Evolutionary conservation across 331 rosid genomes (phyloP).

Genomic region (Acacia concinna): DNA sequence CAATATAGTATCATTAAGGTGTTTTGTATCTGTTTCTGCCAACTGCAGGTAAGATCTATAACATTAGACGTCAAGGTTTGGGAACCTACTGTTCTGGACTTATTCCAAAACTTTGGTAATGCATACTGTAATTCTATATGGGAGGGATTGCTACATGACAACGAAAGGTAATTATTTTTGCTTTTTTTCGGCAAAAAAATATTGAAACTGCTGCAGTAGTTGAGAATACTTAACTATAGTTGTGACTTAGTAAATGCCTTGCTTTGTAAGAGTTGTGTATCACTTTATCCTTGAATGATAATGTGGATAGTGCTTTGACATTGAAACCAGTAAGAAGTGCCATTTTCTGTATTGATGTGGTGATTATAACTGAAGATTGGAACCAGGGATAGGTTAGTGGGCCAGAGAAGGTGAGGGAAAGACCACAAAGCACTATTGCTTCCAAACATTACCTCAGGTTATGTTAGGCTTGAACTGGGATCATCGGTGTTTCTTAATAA

Average conservation of each 20-base stretch:
- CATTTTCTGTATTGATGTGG: background rate
- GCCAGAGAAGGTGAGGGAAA: background rate
- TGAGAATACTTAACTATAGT: background rate
- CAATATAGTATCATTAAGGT: conserved; percentile 17
- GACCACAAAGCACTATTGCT: background rate
- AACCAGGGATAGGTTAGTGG: background rate
- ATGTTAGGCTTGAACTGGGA: background rate
- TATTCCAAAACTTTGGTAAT: conserved; percentile 85
- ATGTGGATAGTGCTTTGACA: background rate
- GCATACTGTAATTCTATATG: conserved; percentile 82
- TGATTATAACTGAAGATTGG: background rate
- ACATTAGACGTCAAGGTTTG: conserved; percentile 88
- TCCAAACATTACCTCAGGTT: background rate
- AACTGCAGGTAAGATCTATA: conserved; percentile 91
- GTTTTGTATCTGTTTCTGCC: conserved; percentile 28
- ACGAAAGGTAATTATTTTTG: conserved; percentile 53
- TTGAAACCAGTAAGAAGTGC: background rate
- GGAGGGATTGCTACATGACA: conserved; percentile 70
- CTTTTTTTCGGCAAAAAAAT: conserved; percentile 6
- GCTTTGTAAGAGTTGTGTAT: background rate
- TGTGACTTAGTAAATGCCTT: background rate
- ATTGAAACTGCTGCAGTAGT: background rate
- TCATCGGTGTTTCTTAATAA: background rate
- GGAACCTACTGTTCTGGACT: conserved; percentile 83
- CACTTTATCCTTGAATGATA: background rate